Base-by-base conservation (phyloP, 148 eudicot genomes). In the Oxyria digyna region DNA sequence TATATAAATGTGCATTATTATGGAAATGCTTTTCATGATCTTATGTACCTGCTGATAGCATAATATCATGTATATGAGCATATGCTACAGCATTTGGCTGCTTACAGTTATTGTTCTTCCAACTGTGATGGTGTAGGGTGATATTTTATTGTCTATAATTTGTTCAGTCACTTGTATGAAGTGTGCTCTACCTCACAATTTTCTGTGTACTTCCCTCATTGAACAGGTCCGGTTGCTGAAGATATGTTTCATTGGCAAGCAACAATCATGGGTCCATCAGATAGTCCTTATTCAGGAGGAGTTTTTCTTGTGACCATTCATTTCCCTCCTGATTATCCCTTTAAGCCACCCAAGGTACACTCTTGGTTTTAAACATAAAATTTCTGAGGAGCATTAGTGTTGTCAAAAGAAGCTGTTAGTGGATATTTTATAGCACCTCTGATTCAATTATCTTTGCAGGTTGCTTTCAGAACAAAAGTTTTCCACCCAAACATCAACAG, bases 401-500 rank as follows among this genome's bases (percentile, higher is more conserved):
- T 7, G 20, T 48, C 24, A n/a, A 17, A 48, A 48, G 52, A 48
- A 48, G 52, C 21, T 46, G 54, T 49, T 7, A 9, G 18, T 50
- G 57, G 5, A 21, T 21, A n/a, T 50, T 50, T 21, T 48, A 7
- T 20, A 6, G 57, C 27, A 5, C 27, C 27, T 7, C 27, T 50
- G 26, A 8, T 20, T 50, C 37, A 8, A n/a, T 62, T 63, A 6
- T 68, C 43, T 20, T 14, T 79, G 74, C 79, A 86, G 90, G 87
- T 86, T 55, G 87, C 87, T 32, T 86, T 86, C 82, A 84, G 85
- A 80, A 86, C 90, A 24, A 86, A 83, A 69, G 90, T 86, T 43
- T 86, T 81, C 77, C 89, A 85, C 77, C 89, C 89, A 40, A 85
- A 85, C 69, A 79, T 83, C 75, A 83, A 85, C 80, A 85, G 85